Conservation (phyloP, 2,329 filamentous ascomycete species). For the Chlorencoelia australis region DNA sequence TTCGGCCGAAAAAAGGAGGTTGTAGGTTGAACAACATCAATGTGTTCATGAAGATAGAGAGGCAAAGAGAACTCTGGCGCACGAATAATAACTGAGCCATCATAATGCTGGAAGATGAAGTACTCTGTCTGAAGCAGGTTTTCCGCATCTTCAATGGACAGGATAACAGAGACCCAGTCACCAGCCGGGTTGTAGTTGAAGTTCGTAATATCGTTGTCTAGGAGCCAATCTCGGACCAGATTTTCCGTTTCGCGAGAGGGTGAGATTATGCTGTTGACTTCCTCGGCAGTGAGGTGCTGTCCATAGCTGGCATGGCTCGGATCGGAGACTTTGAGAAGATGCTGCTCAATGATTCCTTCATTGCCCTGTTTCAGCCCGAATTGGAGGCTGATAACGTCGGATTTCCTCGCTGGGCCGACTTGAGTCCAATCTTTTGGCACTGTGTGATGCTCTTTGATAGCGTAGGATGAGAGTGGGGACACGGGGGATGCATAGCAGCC, state of each 20-base stretch:
- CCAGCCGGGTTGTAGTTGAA: conserved; percentile 40
- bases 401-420: neutral
- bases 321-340: conserved; percentile 38
- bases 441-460: conserved; percentile 1
- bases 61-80: conserved; percentile 48
- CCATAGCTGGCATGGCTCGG: conserved; percentile 45
- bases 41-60: conserved; percentile 43
- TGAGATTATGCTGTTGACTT: conserved; percentile 43
- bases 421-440: neutral
- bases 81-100: conserved; percentile 39
- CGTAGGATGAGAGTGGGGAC: no score
- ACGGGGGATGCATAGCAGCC: no score
- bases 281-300: conserved; percentile 38
- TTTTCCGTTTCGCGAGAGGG: conserved; percentile 41
- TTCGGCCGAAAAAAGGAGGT: conserved; percentile 43
- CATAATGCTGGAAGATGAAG: conserved; percentile 40
- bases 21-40: conserved; percentile 50
- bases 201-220: conserved; percentile 37
- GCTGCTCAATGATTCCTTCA: neutral
- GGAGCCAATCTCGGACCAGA: conserved; percentile 46
- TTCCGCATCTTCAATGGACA: conserved; percentile 42
- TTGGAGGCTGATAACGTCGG: neutral
- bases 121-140: conserved; percentile 42
- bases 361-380: conserved; percentile 2
- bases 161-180: conserved; percentile 44